Conservation (phyloP, 1,284 basidiomycete genomes). For the Malassezia brasiliensis region DNA sequence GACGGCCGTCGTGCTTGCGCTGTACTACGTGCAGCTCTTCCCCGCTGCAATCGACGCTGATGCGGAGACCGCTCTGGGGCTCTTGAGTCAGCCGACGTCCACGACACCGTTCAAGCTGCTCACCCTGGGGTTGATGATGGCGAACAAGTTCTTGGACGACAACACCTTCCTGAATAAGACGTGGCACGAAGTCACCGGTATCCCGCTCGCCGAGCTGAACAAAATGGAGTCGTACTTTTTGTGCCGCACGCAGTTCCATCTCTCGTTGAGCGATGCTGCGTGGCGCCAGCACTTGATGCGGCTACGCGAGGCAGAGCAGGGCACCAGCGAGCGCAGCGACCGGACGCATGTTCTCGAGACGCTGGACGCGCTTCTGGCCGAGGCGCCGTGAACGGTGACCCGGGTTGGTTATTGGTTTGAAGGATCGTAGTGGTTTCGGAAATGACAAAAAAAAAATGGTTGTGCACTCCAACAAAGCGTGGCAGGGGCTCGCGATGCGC, state of each 20-base stretch:
- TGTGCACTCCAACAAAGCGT: too few species aligned
- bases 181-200: slow-evolving; percentile 47
- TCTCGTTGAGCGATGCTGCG: slow-evolving; percentile 34
- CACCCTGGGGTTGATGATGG: slow-evolving; percentile 46
- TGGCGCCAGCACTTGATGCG: slow-evolving; percentile 22
- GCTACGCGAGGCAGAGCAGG: background rate
- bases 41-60: slow-evolving; percentile 24
- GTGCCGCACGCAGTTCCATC: slow-evolving; percentile 37
- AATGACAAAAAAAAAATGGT: background rate
- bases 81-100: slow-evolving; percentile 40
- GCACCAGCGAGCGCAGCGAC: background rate
- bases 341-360: background rate
- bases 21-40: slow-evolving; percentile 34
- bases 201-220: slow-evolving; percentile 42
- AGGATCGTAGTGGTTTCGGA: too few species aligned
- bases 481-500: too few species aligned
- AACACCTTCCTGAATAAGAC: slow-evolving; percentile 48
- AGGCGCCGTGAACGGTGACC: background rate
- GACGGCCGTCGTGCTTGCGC: slow-evolving; percentile 35
- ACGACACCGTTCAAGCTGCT: slow-evolving; percentile 47
- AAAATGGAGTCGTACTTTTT: slow-evolving; percentile 43
- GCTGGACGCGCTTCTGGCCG: background rate
- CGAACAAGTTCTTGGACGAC: slow-evolving; percentile 48
- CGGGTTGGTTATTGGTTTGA: background rate
- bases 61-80: slow-evolving; percentile 28